Percentiles rank a stretch among this genome's conserved stretches.
Evolutionary conservation across 23 red algal species (phyloP).

Genomic region (Gracilaria domingensis): DNA sequence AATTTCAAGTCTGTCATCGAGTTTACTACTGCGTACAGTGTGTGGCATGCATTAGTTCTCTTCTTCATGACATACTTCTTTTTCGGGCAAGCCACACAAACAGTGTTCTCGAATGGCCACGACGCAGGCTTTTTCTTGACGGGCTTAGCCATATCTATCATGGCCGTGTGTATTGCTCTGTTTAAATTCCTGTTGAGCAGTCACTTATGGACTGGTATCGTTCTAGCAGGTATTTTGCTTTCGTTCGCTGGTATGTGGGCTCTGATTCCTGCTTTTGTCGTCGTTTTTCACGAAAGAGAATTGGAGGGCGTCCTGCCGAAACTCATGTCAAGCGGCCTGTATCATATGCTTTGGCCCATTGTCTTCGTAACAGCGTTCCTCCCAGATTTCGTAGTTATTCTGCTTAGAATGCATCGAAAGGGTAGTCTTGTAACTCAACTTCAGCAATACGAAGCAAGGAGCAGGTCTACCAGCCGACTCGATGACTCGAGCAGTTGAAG

Average conservation of each 20-base stretch:
- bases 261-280: slow-evolving; percentile 38
- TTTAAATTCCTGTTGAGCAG: slow-evolving; percentile 75
- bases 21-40: slow-evolving; percentile 67
- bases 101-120: slow-evolving; percentile 57
- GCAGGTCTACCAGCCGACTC: background rate
- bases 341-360: slow-evolving; percentile 66
- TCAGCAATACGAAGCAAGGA: slow-evolving; percentile 40
- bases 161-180: slow-evolving; percentile 65
- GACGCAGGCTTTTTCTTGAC: slow-evolving; percentile 66
- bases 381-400: slow-evolving; percentile 59
- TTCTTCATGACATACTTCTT: slow-evolving; percentile 70
- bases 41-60: slow-evolving; percentile 74
- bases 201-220: slow-evolving; percentile 54
- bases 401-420: slow-evolving; percentile 51
- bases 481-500: background rate
- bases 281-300: slow-evolving; percentile 31
- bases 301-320: slow-evolving; percentile 70
- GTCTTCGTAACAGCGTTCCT: slow-evolving; percentile 63
- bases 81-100: slow-evolving; percentile 37
- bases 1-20: slow-evolving; percentile 69
- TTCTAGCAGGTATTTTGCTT: slow-evolving; percentile 44
- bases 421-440: slow-evolving; percentile 51
- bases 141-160: slow-evolving; percentile 47
- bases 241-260: slow-evolving; percentile 58
- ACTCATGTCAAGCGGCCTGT: slow-evolving; percentile 44